phyloP scores from a whole-genome alignment of 768 basidiomycete genomes.

The Ramaria rubella region DNA sequence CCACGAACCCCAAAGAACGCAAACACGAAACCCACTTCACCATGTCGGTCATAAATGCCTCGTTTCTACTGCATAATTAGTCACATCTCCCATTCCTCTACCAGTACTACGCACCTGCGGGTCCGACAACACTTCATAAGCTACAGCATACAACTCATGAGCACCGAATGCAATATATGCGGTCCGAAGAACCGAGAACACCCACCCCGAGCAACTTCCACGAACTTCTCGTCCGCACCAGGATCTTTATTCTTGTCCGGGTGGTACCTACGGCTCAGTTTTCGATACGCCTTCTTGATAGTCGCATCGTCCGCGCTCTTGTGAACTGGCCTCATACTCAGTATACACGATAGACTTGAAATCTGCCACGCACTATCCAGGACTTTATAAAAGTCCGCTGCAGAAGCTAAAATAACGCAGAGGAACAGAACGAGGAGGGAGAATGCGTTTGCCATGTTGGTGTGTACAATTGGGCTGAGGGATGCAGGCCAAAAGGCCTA shows the following conservation, averaged over 20 bases:
- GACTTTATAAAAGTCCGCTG: constrained; percentile 74
- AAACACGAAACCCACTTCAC: constrained; percentile 49
- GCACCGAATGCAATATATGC: constrained; percentile 20
- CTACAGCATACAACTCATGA: constrained; percentile 26
- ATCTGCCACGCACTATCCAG: constrained; percentile 59
- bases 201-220: constrained; percentile 84
- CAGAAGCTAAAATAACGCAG: constrained; percentile 32
- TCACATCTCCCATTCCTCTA: too few relatives aligned
- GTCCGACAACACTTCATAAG: constrained; percentile 95
- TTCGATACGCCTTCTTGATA: constrained; percentile 88
- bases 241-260: constrained; percentile 93
- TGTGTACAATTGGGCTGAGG: neutral
- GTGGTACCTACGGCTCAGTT: constrained; percentile 80
- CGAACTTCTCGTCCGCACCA: constrained; percentile 77
- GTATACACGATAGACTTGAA: constrained; percentile 4
- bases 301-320: constrained; percentile 80
- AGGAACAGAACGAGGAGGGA: constrained; percentile 25
- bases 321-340: constrained; percentile 38
- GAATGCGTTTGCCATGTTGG: neutral
- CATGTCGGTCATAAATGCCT: constrained; percentile 88
- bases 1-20: neutral
- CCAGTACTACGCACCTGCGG: constrained; percentile 50
- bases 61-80: constrained; percentile 88
- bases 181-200: too few relatives aligned
- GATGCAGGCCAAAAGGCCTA: neutral